Percentiles rank a stretch among this genome's conserved stretches.
These are phyloP conservation scores for Exophiala mesophila DNA, from an alignment of 2,329 filamentous ascomycete genomes.

Conservation along the genomic window DNA sequence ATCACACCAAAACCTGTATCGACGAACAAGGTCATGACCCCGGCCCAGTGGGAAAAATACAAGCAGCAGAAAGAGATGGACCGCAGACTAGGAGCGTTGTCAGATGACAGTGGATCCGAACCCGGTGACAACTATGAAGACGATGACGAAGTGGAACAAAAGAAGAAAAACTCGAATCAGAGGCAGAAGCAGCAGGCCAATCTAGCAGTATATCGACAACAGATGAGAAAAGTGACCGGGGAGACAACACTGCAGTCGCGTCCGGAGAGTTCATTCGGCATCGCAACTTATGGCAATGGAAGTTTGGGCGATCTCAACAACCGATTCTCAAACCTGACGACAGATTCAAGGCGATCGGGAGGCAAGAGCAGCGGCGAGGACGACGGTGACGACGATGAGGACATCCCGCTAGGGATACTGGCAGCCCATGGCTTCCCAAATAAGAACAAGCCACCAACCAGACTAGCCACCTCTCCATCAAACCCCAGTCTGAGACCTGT, in stretches of 20 bases:
- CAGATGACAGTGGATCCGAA: slow-evolving; percentile 49
- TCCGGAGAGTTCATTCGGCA: slow-evolving; percentile 14
- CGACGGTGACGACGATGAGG: slow-evolving; percentile 73
- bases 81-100: slow-evolving; percentile 46
- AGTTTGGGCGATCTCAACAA: slow-evolving; percentile 29
- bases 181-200: slow-evolving; percentile 84
- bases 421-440: slow-evolving; percentile 84
- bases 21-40: slow-evolving; percentile 79
- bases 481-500: slow-evolving; percentile 58
- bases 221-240: slow-evolving; percentile 95
- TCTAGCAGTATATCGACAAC: slow-evolving; percentile 81
- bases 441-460: slow-evolving; percentile 68
- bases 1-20: slow-evolving; percentile 26
- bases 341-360: slow-evolving; percentile 35
- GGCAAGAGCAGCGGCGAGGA: slow-evolving; percentile 36
- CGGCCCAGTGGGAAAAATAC: slow-evolving; percentile 78
- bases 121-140: slow-evolving; percentile 65
- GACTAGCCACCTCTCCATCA: slow-evolving; percentile 59
- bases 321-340: slow-evolving; percentile 33
- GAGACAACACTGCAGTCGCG: slow-evolving; percentile 58
- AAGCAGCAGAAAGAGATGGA: slow-evolving; percentile 65
- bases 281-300: slow-evolving; percentile 4
- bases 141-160: slow-evolving; percentile 74
- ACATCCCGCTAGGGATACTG: slow-evolving; percentile 78
- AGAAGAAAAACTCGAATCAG: slow-evolving; percentile 67